Conservation (phyloP, 75 land plant species). For the Chamaecyparis obtusa region DNA sequence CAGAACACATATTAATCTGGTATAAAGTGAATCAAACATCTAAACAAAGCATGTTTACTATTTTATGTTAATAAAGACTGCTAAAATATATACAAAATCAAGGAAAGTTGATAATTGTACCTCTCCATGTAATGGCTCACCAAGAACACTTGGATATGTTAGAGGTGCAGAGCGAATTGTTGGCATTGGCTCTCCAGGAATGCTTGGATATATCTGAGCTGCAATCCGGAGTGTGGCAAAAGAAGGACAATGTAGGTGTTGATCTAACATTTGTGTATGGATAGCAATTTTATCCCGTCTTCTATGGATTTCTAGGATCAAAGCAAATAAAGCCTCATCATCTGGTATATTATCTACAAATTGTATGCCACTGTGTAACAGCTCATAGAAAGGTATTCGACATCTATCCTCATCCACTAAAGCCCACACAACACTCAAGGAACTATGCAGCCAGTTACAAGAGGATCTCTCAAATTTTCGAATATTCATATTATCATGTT, state of each 20-base stretch:
- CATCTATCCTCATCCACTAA: constrained; percentile 82
- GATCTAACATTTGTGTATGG: constrained; percentile 96
- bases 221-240: constrained; percentile 80
- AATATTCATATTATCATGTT: constrained; percentile 34
- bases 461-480: constrained; percentile 52
- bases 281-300: constrained; percentile 94
- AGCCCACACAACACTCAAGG: constrained; percentile 86
- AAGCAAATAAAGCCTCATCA: constrained; percentile 83
- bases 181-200: constrained; percentile 60
- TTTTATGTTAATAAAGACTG: not conserved
- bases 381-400: constrained; percentile 91
- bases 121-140: constrained; percentile 99
- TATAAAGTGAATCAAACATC: not conserved
- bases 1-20: not conserved
- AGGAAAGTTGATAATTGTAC: constrained; percentile 30
- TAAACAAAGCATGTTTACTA: not conserved
- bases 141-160: constrained; percentile 90
- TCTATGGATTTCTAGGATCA: constrained; percentile 89
- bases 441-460: constrained; percentile 73
- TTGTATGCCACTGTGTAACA: constrained; percentile 84
- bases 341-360: constrained; percentile 89
- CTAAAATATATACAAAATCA: not conserved
- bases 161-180: constrained; percentile 74
- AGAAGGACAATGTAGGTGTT: constrained; percentile 94
- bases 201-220: constrained; percentile 58